Percentiles rank a stretch among this genome's conserved stretches.
These are phyloP conservation scores for Diaporthe amygdali DNA, from an alignment of 2,329 filamentous ascomycete genomes.

Conservation along the genomic window DNA sequence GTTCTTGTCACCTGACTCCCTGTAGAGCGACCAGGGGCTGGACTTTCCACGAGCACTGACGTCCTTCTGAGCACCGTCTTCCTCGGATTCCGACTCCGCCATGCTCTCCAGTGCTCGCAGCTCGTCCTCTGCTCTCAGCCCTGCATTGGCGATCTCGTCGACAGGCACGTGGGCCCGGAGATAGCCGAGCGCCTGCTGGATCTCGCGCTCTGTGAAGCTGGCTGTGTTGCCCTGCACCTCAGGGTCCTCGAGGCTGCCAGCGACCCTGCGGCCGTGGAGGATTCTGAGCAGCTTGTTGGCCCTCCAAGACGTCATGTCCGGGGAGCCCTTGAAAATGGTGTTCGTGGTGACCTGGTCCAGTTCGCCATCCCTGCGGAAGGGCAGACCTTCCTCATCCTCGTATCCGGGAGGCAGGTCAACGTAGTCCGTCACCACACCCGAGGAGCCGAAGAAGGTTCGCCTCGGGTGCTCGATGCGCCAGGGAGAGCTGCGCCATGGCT, in stretches of 20 bases:
- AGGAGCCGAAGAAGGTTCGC: constrained; percentile 31
- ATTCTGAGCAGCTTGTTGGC: constrained; percentile 63
- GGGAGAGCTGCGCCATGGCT: background rate
- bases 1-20: constrained; percentile 42
- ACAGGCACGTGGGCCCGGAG: constrained; percentile 60
- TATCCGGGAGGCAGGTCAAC: constrained; percentile 63
- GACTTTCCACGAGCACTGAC: constrained; percentile 19
- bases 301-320: constrained; percentile 46
- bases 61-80: constrained; percentile 29
- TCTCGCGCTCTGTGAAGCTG: constrained; percentile 46
- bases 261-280: constrained; percentile 67
- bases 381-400: constrained; percentile 58
- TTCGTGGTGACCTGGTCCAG: constrained; percentile 44
- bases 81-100: constrained; percentile 29
- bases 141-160: constrained; percentile 66
- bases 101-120: constrained; percentile 54
- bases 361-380: constrained; percentile 53
- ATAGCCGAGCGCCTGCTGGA: constrained; percentile 56
- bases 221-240: constrained; percentile 53
- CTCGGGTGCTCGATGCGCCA: background rate
- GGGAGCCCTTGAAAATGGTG: constrained; percentile 57
- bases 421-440: constrained; percentile 54
- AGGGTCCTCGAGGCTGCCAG: constrained; percentile 68
- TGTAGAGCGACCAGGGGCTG: constrained; percentile 21
- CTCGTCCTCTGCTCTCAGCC: constrained; percentile 67